Percentiles rank a stretch among this genome's conserved stretches.
Conservation (phyloP, 495 filamentous ascomycete genomes). For the Astrothelium macrocarpum region DNA sequence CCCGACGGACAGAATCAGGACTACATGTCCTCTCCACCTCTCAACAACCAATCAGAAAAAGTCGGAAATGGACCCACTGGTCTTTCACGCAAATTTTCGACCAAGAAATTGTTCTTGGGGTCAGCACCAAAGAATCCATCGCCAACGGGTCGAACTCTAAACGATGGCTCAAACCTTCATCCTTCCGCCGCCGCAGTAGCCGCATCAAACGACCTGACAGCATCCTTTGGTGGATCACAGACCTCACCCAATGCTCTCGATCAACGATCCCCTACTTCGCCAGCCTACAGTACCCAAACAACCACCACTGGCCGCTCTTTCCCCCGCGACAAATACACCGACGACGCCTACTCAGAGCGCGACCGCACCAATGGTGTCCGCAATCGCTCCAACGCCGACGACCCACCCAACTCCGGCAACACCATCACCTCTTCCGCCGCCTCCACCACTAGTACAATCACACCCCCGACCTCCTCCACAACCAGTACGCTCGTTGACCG, state of each 20-base stretch:
- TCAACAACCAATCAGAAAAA: conserved; percentile 19
- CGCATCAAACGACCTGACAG: conserved; percentile 66
- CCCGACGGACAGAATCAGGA: conserved; percentile 26
- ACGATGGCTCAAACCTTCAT: conserved; percentile 44
- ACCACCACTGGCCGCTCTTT: conserved; percentile 19
- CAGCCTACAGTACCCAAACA: conserved; percentile 45
- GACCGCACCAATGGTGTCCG: background rate
- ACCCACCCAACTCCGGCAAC: conserved; percentile 2
- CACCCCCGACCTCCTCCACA: background rate
- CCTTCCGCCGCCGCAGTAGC: conserved; percentile 58
- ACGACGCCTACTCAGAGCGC: conserved; percentile 19
- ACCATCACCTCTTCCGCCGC: conserved; percentile 5
- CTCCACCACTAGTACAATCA: conserved; percentile 6
- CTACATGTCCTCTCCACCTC: conserved; percentile 6
- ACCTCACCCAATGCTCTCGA: conserved; percentile 52
- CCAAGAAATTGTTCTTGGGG: conserved; percentile 80
- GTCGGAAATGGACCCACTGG: conserved; percentile 41
- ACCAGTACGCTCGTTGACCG: background rate
- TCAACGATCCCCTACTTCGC: conserved; percentile 79
- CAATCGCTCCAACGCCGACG: conserved; percentile 5
- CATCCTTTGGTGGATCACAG: conserved; percentile 52
- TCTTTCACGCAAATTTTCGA: conserved; percentile 75
- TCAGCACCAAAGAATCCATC: conserved; percentile 68
- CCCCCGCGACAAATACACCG: conserved; percentile 13
- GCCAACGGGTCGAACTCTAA: conserved; percentile 54